Base-by-base conservation (phyloP, 495 filamentous ascomycete genomes). In the Endocarpon pusillum region DNA sequence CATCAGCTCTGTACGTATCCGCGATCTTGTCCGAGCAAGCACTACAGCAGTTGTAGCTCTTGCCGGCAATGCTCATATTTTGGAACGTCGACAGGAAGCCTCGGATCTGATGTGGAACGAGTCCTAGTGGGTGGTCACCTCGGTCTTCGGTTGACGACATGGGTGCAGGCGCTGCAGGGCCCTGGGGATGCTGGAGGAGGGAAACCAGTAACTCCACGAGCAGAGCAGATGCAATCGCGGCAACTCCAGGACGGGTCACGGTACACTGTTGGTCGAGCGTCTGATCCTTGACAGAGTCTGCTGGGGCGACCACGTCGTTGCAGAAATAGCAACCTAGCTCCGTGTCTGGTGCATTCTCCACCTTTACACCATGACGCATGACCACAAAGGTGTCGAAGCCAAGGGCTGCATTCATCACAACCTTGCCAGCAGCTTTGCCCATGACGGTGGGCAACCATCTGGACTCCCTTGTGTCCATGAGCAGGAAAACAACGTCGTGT, bases 231-330 rank as follows among this genome's bases (percentile, higher is more conserved):
- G 89, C 89, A 41, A 94, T 85, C 7, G 82, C 73, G 33, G 89
- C 86, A 24, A 93, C 73, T 5, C 87, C 89, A 11, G 89, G 89
- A 5, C 89, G 75, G 19, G 89, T 96, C 20, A 97, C 89, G 0
- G 89, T 97, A 55, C 89, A 97, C 58, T 97, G 89, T 48, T 96
- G 89, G 48, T 97, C 89, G 3, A 97, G 73, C 1, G 89, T 96
- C 48, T 81, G 77, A 46, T 93, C 82, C 46, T 84, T 87, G 47
- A 92, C 62, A 17, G 86, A 94, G 58, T 97, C 85, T 42, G 75
- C 78, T 19, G 89, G 89, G 27, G 84, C 81, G 20, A 97, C 89
- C 27, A 97, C 87, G 51, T 97, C 89, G 47, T 91, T 94, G 59
- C 89, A 97, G 52, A 94, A 97, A 49, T 97, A 97, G 47, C 89